Conservation (phyloP, 768 basidiomycete genomes). For the Dacryopinax primogenitus region DNA sequence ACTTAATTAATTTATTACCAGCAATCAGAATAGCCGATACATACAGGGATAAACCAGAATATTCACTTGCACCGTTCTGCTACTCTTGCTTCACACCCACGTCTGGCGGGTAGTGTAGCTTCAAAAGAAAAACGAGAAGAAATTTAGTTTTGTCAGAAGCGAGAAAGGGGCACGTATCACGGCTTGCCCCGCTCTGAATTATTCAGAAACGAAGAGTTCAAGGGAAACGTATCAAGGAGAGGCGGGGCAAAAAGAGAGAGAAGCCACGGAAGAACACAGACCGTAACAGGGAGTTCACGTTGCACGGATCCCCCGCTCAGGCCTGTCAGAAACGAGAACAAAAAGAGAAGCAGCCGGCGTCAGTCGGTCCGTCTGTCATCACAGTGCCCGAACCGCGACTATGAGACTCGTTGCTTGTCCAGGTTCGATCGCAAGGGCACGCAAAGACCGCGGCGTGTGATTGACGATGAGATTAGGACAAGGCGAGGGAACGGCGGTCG, state of each 20-base stretch:
- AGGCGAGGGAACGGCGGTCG: not conserved
- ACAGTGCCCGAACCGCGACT: not conserved
- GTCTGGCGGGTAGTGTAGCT: no score
- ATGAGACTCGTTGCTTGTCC: not conserved
- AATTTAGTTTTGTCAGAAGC: no score
- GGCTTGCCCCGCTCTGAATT: not conserved
- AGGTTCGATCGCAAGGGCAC: not conserved
- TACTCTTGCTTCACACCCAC: no score
- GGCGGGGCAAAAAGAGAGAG: not conserved
- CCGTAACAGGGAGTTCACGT: not conserved
- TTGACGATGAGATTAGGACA: not conserved
- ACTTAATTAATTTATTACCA: no score
- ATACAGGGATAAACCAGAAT: no score
- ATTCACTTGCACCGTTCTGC: no score
- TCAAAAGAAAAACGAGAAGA: no score
- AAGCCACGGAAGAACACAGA: not conserved
- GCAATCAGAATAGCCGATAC: no score
- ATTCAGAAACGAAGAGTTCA: not conserved
- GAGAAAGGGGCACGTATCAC: not conserved
- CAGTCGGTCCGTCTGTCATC: not conserved
- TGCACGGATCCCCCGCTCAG: not conserved
- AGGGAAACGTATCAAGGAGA: no score
- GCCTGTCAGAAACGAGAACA: not conserved
- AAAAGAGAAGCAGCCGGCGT: not conserved
- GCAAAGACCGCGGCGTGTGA: constrained; percentile 5